Base-by-base conservation (phyloP, 1,139 yeast species). In the Kodamaea alishanica region DNA sequence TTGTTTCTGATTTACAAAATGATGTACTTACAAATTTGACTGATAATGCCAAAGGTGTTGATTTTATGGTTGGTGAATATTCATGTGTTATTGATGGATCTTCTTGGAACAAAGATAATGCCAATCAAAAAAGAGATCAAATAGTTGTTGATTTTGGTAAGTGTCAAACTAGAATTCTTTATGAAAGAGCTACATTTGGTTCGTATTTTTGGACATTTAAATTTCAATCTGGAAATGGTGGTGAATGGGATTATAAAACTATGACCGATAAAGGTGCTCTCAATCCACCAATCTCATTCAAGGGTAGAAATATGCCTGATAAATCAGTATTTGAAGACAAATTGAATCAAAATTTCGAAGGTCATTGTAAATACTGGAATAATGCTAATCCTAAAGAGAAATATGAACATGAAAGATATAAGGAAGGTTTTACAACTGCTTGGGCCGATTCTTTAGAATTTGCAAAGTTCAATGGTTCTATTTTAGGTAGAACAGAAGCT, bases 161-260 rank as follows among this genome's bases (percentile, higher is more conserved):
- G 24, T 60, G 55, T 26, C 77, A 81, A 55, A 51, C 58, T 3
- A 55, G 61, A 2, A 47, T 75, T 4, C 75, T 84, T 50, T 52
- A 56, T 8, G 54, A 73, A 32, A 63, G 84, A 34, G 81, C 90
- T 1, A 60, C 70, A 5, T 74, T 79, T 39, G 97, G 97, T 0
- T 72, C 77, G 38, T 90, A 75, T 60, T 92, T 92, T 62, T 92
- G 97, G 97, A 87, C 96, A 1, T 85, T 67, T 59, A 88, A 87
- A 61, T 90, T 90, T 56, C 79, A 84, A 56, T 73, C 80, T 40
- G 97, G 97, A 2, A 84, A 83, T 53, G 97, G 97, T 30, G 97
- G 97, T 8, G 96, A 88, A 63, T 90, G 97, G 97, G 97, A 92
- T 40, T 82, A 87, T 60, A 73, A 75, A 32, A 87, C 89, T 33